Percentiles rank a stretch among this genome's conserved stretches.
Conservation (phyloP, 192 early-diverging fungal species). For the Phycomyces nitens region DNA sequence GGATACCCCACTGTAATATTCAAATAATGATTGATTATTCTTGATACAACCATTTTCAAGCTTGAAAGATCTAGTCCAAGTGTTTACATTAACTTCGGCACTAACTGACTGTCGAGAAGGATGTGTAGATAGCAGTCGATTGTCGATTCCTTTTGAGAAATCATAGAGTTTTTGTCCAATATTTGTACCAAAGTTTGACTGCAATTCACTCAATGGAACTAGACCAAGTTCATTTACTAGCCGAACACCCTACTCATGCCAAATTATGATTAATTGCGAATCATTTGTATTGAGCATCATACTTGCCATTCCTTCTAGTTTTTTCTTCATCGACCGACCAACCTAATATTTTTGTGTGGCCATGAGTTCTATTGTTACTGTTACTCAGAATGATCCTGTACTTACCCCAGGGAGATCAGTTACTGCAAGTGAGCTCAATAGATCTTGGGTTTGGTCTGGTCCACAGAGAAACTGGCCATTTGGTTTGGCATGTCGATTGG, state of each 20-base stretch:
- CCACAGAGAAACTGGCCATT: constrained; percentile 44
- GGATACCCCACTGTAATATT: constrained; percentile 79
- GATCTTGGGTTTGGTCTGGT: constrained; percentile 15
- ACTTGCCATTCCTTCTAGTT: constrained; percentile 28
- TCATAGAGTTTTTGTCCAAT: constrained; percentile 65
- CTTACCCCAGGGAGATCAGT: constrained; percentile 47
- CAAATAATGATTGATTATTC: no score
- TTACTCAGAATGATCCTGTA: neutral
- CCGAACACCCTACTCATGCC: constrained; percentile 25
- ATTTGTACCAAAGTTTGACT: constrained; percentile 67
- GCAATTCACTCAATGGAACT: constrained; percentile 41
- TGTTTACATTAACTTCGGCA: constrained; percentile 62
- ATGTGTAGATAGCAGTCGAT: constrained; percentile 60
- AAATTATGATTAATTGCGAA: neutral
- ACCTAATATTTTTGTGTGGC: neutral
- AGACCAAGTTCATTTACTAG: constrained; percentile 46
- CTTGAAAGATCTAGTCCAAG: no score
- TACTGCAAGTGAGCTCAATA: constrained; percentile 30
- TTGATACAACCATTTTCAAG: no score
- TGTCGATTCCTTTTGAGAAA: constrained; percentile 75
- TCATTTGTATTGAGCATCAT: no score
- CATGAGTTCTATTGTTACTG: neutral
- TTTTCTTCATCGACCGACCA: constrained; percentile 32
- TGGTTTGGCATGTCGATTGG: constrained; percentile 74
- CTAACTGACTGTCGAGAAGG: constrained; percentile 72